Percentiles rank a stretch among this genome's conserved stretches.
These are phyloP conservation scores for Phytopythium cucurbitacearum DNA, from an alignment of 352 stramenopile species.

Conservation along the genomic window DNA sequence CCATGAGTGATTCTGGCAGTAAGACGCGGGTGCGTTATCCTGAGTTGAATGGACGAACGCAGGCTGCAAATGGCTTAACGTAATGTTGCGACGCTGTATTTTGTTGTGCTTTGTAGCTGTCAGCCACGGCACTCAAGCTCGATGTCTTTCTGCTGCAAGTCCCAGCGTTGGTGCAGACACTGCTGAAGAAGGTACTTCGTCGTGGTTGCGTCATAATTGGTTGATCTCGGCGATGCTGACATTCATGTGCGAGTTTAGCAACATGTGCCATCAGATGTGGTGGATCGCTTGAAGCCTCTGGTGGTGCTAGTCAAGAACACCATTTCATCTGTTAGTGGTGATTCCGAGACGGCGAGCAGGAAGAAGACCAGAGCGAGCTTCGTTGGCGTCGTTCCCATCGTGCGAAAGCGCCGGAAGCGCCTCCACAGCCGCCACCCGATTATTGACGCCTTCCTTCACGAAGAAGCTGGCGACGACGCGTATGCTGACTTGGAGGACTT, in stretches of 20 bases:
- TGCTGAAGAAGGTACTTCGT: constrained; percentile 33
- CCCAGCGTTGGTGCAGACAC: constrained; percentile 26
- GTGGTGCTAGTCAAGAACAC: constrained; percentile 33
- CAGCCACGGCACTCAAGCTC: constrained; percentile 51
- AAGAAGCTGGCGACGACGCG: constrained; percentile 65
- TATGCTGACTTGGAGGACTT: constrained; percentile 77
- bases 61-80: no score
- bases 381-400: constrained; percentile 49
- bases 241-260: no score
- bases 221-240: not conserved
- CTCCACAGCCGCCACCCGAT: constrained; percentile 65
- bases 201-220: not conserved
- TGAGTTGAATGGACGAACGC: not conserved
- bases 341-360: constrained; percentile 7
- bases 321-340: constrained; percentile 19
- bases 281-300: constrained; percentile 27
- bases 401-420: constrained; percentile 44
- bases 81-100: not conserved
- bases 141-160: constrained; percentile 64
- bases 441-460: constrained; percentile 71
- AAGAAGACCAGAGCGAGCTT: constrained; percentile 27
- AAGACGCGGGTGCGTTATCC: constrained; percentile 33
- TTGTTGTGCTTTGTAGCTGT: constrained; percentile 24
- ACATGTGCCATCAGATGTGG: constrained; percentile 11
- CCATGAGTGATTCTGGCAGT: constrained; percentile 28